Evolutionary conservation across 345 rosid species (phyloP), one percentile per base, ranked within the genome.

Genomic region (Citrus maxima): DNA sequence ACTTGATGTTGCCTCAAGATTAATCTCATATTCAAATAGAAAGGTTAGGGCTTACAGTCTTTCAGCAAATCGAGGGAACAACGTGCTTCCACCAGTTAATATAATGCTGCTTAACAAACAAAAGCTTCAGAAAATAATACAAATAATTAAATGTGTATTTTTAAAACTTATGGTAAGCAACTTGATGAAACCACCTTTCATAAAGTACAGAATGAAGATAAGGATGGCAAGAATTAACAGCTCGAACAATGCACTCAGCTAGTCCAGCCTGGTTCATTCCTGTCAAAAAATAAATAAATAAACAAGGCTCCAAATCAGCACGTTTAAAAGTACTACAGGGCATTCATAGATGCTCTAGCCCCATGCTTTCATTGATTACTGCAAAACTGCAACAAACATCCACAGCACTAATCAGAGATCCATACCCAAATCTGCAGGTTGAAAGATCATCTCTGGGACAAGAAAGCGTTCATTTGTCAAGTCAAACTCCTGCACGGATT

Each of bases 201-300:
- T 92, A 93, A 71, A 95, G 92, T 62, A 95, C 88, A 21, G 98
- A 97, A 68, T 93, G 99, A 81, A 95, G 88, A 79, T 86, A 88
- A 65, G 97, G 83, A 77, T 92, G 96, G 79, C 99, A 93, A 46
- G 95, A 86, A 86, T 85, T 93, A 59, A 95, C 88, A 64, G 99
- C 90, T 84, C 99, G 92, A 51, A 95, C 98, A 77, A 95, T 91
- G 85, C 98, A 91, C 86, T 95, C 98, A 51, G 95, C 97, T 55
- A 95, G 90, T 82, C 99, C 99, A 54, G 98, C 99, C 89, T 95
- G 92, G 77, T 92, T 90, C 95, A 93, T 90, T 82, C 99, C 99
- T 93, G 89, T 24, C 80, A 67, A 71, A 54, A 54, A 1, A 72
- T 0, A 40, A 2, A 40, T 0, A 46, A 46, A 32, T 32, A 32